Evolutionary conservation across 331 rosid species (phyloP), one percentile per base, ranked within the genome.

Genomic region (Ulmus americana): DNA sequence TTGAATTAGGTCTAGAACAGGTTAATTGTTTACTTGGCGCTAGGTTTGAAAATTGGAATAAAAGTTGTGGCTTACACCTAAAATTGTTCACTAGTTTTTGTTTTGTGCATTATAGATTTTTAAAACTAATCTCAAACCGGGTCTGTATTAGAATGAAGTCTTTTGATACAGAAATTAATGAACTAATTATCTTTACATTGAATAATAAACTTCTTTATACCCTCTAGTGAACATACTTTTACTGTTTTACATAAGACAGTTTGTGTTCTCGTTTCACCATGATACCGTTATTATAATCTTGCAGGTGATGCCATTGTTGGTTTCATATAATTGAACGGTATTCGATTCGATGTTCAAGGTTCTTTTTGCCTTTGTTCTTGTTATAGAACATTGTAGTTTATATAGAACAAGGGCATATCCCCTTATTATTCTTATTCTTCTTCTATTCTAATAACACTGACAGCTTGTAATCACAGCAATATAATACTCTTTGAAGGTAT

Each of bases 341-440:
- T 28, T 28, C 1, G 35, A 28, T 56, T 55, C 61, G 46, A 20
- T 66, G 11, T 67, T 14, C 72, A 55, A 53, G 72, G 51, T 47
- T 55, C 57, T 43, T 15, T 51, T 49, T 51, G 42, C 6, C 13
- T 13, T 43, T 53, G 39, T 40, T 48, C 39, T 41, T 65, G 53
- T 46, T 67, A 55, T 59, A 61, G 52, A 38, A 77, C 63, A 14
- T 44, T 59, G 11, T 57, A 61, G 22, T 57, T 69, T 73, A 67
- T 51, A 50, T 38, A 45, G 55, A 56, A 13, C n/a, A 55, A 72
- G 65, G 39, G 39, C 1, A 35, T 50, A 58, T 58, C 35, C 50
- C 60, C 48, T 48, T 55, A 0, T 28, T 38, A 56, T 52, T 2
- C 13, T 46, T 62, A 16, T 62, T 6, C 28, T 64, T 20, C 3